Evolutionary conservation across 345 rosid genomes (phyloP).

Genomic region (Syzygium grande): DNA sequence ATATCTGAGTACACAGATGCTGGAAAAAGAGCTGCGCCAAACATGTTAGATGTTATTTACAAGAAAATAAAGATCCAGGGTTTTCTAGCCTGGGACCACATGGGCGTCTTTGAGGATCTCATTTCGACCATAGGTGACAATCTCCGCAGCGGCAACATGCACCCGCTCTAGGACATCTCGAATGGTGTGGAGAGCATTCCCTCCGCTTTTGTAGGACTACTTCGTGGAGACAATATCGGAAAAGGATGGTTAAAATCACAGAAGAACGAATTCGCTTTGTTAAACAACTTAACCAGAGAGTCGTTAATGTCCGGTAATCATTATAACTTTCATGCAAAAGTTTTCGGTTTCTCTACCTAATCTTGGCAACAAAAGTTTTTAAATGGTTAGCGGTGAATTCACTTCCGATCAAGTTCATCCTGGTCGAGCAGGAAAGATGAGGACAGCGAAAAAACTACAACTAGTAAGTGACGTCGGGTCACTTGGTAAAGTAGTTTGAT

Average conservation of each 20-base stretch:
- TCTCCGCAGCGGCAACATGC: slow-evolving; percentile 17
- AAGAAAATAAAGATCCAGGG: slow-evolving; percentile 47
- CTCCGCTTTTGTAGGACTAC: slow-evolving; percentile 31
- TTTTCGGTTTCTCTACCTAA: not conserved
- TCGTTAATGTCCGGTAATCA: not conserved
- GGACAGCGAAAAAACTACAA: not conserved
- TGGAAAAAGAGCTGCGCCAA: slow-evolving; percentile 26
- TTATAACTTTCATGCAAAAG: not conserved
- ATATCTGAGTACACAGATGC: slow-evolving; percentile 34
- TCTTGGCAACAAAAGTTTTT: not conserved
- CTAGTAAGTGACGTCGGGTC: not conserved
- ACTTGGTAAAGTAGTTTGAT: not conserved
- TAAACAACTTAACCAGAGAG: not conserved
- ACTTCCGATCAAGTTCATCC: not conserved
- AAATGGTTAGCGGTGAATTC: not conserved
- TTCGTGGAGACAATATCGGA: slow-evolving; percentile 18
- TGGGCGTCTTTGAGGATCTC: slow-evolving; percentile 20
- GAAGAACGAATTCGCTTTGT: not conserved
- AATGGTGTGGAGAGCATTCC: slow-evolving; percentile 42
- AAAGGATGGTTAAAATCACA: not conserved
- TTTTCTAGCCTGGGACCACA: slow-evolving; percentile 27
- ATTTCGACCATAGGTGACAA: slow-evolving; percentile 21
- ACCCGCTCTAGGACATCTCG: slow-evolving; percentile 31
- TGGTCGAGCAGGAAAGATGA: not conserved
- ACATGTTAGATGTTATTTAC: slow-evolving; percentile 32